Evolutionary conservation across 352 stramenopile species (phyloP).

Genomic region (Phytophthora constricta): DNA sequence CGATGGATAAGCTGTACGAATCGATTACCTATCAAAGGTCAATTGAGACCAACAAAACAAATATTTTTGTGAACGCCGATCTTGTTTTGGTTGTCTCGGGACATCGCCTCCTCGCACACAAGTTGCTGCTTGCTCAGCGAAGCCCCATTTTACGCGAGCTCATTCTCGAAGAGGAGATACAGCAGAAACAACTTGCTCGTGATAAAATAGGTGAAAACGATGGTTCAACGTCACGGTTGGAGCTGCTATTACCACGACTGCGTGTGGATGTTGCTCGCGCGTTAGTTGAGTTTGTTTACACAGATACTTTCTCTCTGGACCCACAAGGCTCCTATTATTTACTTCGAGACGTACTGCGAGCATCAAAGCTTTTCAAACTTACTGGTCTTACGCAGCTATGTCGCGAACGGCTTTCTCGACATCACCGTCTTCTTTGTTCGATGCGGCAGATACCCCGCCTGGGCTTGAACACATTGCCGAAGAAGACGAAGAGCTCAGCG

Average conservation of each 20-base stretch:
- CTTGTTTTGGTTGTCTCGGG: slow-evolving; percentile 60
- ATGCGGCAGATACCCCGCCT: not conserved
- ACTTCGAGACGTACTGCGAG: slow-evolving; percentile 62
- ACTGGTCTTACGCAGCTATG: slow-evolving; percentile 51
- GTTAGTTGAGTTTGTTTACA: slow-evolving; percentile 80
- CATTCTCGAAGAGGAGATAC: slow-evolving; percentile 58
- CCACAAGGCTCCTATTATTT: slow-evolving; percentile 48
- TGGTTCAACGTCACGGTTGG: slow-evolving; percentile 18
- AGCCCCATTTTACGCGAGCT: slow-evolving; percentile 60
- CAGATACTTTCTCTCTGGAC: slow-evolving; percentile 58
- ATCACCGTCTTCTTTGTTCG: slow-evolving; percentile 23
- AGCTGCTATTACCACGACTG: slow-evolving; percentile 59
- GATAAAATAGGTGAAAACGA: not conserved
- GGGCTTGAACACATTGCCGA: slow-evolving; percentile 2
- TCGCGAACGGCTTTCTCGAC: slow-evolving; percentile 34
- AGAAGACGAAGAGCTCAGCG: slow-evolving; percentile 18
- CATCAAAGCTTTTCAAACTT: slow-evolving; percentile 52
- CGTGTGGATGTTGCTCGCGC: slow-evolving; percentile 58
- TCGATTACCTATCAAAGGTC: slow-evolving; percentile 9
- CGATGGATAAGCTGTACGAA: slow-evolving; percentile 41
- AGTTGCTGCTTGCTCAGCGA: slow-evolving; percentile 62
- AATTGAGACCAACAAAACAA: not conserved
- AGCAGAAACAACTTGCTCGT: slow-evolving; percentile 5
- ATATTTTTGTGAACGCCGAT: slow-evolving; percentile 31
- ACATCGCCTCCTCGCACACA: slow-evolving; percentile 50